Base-by-base conservation (phyloP, 2,329 filamentous ascomycete genomes). In the Aspergillus fijiensis region DNA sequence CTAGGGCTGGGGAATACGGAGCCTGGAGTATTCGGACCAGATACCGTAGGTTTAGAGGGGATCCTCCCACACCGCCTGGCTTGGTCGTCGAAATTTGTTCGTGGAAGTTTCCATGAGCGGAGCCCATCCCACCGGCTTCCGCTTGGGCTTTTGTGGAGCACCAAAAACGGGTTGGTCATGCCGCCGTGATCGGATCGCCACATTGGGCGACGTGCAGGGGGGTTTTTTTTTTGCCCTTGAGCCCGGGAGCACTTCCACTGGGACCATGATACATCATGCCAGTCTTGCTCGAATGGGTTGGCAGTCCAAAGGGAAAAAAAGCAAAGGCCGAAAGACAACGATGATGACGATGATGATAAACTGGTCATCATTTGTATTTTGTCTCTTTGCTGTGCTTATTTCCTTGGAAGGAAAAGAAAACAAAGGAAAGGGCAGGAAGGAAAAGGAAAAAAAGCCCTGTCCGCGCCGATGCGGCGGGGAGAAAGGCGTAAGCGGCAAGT, bases 71-170 rank as follows among this genome's bases (percentile, higher is more conserved):
- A 64, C 61, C 60, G 65, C 61, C 60, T 55, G 57, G 35, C 29
- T 55, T 42, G 39, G 58, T 14, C 2, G 7, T 9, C 33, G 33
- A 35, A 25, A 35, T 51, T 56, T 52, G 61, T 59, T 63, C 57
- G 66, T 68, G 48, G 66, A 68, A 67, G 61, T 65, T 68, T 68
- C 66, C 63, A 68, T 68, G 66, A 62, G 63, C 66, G 65, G 65
- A 63, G 39, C 39, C 39, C 14, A 42, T 42, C 39, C 65, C 65
- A 63, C 63, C 62, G 65, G 64, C 63, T 64, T 55, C 63, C 39
- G 39, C 39, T 42, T 42, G 16, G n/a, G 33, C 9, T 42, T 42
- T 19, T 42, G 16, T 42, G 39, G 39, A 16, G 39, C 39, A 42
- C 16, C 16, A n/a, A n/a, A n/a, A 7, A n/a, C 6, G 16, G 39